These are phyloP conservation scores for Pueraria montana DNA, from an alignment of 306 rosid genomes.

Conservation along the genomic window DNA sequence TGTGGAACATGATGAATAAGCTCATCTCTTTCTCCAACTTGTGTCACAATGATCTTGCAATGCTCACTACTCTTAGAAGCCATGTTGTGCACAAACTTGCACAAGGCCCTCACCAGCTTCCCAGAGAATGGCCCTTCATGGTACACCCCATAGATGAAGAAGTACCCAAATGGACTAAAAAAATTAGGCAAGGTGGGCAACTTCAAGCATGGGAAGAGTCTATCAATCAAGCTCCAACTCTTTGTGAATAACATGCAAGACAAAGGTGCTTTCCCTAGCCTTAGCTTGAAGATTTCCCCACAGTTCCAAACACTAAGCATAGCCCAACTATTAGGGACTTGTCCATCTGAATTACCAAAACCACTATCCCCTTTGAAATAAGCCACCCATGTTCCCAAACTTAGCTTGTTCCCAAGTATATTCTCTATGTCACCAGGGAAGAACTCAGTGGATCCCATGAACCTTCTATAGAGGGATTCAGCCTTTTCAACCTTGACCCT, in stretches of 20 bases:
- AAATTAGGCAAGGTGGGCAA: slow-evolving; percentile 67
- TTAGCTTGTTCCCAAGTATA: slow-evolving; percentile 66
- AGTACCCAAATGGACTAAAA: slow-evolving; percentile 77
- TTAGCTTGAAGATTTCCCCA: slow-evolving; percentile 70
- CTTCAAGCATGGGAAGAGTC: slow-evolving; percentile 72
- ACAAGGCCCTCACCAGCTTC: slow-evolving; percentile 64
- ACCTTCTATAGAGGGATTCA: slow-evolving; percentile 53
- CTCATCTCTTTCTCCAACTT: slow-evolving; percentile 64
- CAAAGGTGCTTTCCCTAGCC: slow-evolving; percentile 76
- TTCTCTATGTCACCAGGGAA: slow-evolving; percentile 74
- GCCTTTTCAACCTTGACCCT: no score
- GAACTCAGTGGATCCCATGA: slow-evolving; percentile 70
- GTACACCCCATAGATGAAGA: slow-evolving; percentile 76
- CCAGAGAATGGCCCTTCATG: slow-evolving; percentile 70
- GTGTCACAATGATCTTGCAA: slow-evolving; percentile 71
- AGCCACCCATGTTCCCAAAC: slow-evolving; percentile 86
- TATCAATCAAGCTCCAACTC: slow-evolving; percentile 62
- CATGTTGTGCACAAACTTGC: slow-evolving; percentile 75
- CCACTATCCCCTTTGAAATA: slow-evolving; percentile 54
- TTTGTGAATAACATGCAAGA: slow-evolving; percentile 67
- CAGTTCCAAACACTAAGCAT: slow-evolving; percentile 86
- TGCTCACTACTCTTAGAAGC: slow-evolving; percentile 54
- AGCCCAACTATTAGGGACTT: slow-evolving; percentile 63
- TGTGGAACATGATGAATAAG: slow-evolving; percentile 71
- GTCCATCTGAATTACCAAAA: slow-evolving; percentile 28